Evolutionary conservation across 805 yeast species (phyloP), one percentile per base, ranked within the genome.

Genomic region (Pichia gijzeniarum): DNA sequence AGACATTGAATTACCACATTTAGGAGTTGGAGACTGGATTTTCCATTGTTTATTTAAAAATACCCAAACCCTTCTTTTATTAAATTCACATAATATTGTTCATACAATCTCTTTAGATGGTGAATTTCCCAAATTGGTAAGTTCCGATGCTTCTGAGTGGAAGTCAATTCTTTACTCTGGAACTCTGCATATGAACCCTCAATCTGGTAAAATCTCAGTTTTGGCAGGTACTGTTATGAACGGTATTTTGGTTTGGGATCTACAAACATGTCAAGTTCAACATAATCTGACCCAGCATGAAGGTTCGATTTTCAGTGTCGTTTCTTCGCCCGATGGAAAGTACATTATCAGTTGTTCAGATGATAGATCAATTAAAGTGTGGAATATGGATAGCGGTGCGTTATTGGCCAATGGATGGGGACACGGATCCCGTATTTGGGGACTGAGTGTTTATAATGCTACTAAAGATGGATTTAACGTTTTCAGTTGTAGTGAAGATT

Each of bases 191-290:
- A 73, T 73, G 1, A 53, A 75, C 16, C 69, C 65, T 5, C 51
- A 54, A 28, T 33, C 46, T 16, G 51, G 53, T 21, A 61, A 63
- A 32, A 74, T 82, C 0, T 59, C 74, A 4, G 71, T 88, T 13
- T 88, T 88, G 22, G 90, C 96, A 0, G 99, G 99, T 20, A 91
- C 99, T 0, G 97, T 91, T 2, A 80, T 90, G 81, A 82, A 82
- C 40, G 96, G 97, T 13, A 80, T 87, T 2, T 67, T 85, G 3
- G 67, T 89, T 2, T 91, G 98, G 98, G 79, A 79, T 39, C 57
- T 79, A 20, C 60, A 61, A 33, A 53, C 64, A 3, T 51, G 64
- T 1, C 37, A 67, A 27, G 66, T 82, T 8, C 20, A 77, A 3
- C 78, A 80, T 53, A 73, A 72, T 32, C 68, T 91, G 42, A 73